Percentiles rank a stretch among this genome's conserved stretches.
phyloP scores from a whole-genome alignment of 495 filamentous ascomycete genomes.

The Hypoxylon rickii region DNA sequence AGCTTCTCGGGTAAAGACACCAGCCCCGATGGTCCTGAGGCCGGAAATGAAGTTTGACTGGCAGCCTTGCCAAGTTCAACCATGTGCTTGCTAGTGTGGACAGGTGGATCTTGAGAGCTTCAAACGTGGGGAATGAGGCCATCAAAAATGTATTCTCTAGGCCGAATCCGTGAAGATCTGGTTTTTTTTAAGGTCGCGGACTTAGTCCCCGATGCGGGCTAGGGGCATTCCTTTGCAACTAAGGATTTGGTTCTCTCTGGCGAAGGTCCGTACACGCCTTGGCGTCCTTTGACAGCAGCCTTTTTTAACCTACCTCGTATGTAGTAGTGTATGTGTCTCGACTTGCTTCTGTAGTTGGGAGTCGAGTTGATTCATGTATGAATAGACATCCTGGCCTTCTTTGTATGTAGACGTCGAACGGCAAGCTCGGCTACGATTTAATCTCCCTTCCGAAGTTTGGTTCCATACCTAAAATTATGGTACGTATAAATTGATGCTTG shows the following conservation, averaged over 20 bases:
- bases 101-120: conserved; percentile 20
- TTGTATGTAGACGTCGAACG: too few relatives aligned
- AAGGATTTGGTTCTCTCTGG: conserved; percentile 2
- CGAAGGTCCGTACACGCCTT: background rate
- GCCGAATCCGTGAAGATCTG: conserved; percentile 7
- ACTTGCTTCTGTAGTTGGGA: too few relatives aligned
- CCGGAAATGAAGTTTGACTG: conserved; percentile 29
- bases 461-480: too few relatives aligned
- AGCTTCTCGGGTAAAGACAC: conserved; percentile 11
- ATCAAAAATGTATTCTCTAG: conserved; percentile 5
- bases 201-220: conserved; percentile 14
- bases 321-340: too few relatives aligned
- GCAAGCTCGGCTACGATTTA: too few relatives aligned
- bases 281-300: too few relatives aligned
- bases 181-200: conserved; percentile 19
- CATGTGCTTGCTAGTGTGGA: conserved; percentile 22
- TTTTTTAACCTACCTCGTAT: too few relatives aligned
- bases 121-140: conserved; percentile 32
- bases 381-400: too few relatives aligned
- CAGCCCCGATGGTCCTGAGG: conserved; percentile 20
- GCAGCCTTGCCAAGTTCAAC: conserved; percentile 26
- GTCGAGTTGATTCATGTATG: too few relatives aligned
- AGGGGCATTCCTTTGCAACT: background rate
- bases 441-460: too few relatives aligned
- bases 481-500: too few relatives aligned